phyloP scores from a whole-genome alignment of 1,139 yeast genomes.

The Entelexis paramagnoliae region DNA sequence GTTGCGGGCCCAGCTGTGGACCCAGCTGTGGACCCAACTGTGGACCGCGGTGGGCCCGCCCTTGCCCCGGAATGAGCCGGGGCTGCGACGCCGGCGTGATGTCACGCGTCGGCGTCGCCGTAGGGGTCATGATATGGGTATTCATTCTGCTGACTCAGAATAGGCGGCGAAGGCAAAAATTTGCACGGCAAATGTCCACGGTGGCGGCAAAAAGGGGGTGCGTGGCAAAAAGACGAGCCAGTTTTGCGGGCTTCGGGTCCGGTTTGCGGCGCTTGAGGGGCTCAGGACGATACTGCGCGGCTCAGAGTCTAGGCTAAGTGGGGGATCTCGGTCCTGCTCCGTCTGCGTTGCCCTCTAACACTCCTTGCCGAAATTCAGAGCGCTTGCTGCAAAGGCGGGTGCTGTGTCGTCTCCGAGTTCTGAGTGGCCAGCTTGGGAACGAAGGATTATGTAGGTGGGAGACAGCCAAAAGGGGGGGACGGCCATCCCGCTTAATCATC shows the following conservation, averaged over 20 bases:
- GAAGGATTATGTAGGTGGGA: conserved; percentile 7
- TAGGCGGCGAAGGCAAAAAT: not conserved
- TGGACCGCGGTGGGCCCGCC: conserved; percentile 4
- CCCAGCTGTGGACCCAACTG: too few species aligned
- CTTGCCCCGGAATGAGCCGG: conserved; percentile 5
- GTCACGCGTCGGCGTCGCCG: not conserved
- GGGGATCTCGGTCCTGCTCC: not conserved
- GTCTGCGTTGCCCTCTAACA: not conserved
- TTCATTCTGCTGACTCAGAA: conserved; percentile 2
- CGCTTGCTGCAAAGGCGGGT: conserved; percentile 3
- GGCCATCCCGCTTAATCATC: not conserved
- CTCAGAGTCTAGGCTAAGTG: not conserved
- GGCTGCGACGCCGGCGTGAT: not conserved
- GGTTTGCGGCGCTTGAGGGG: not conserved
- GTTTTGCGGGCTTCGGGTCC: not conserved
- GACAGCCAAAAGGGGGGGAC: not conserved
- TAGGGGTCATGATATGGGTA: not conserved
- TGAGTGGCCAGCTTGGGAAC: conserved; percentile 1
- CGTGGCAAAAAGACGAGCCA: not conserved
- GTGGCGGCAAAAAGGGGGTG: not conserved
- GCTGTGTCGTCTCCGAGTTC: conserved; percentile 8
- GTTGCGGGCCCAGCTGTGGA: too few species aligned
- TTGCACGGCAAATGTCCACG: not conserved
- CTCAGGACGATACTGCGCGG: not conserved
- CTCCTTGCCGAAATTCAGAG: not conserved